phyloP scores from a whole-genome alignment of 306 rosid genomes.

The Abrus precatorius region DNA sequence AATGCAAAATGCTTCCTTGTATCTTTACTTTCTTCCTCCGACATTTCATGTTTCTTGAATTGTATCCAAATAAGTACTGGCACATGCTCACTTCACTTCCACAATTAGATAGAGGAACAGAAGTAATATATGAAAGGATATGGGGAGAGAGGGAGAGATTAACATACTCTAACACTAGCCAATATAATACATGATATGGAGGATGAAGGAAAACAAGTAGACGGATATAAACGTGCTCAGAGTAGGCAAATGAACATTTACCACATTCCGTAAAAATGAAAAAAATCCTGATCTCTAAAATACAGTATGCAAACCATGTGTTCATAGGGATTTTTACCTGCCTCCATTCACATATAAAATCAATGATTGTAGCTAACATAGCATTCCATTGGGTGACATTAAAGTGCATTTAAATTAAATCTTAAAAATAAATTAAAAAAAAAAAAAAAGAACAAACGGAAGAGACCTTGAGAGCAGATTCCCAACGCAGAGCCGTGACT shows the following conservation, averaged over 20 bases:
- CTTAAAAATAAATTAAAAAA: background rate
- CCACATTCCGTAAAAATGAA: background rate
- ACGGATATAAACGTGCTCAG: background rate
- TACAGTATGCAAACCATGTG: background rate
- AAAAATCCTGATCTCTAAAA: background rate
- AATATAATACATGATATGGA: constrained; percentile 4
- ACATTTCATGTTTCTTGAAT: constrained; percentile 13
- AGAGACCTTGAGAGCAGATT: constrained; percentile 90
- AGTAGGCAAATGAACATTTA: background rate
- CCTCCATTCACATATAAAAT: background rate
- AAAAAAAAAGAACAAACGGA: background rate
- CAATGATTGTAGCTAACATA: too few relatives aligned
- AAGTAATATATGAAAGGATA: constrained; percentile 9
- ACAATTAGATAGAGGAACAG: background rate
- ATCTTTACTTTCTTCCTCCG: constrained; percentile 26
- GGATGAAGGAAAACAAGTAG: background rate
- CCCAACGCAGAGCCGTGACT: constrained; percentile 82
- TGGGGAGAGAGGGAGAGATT: background rate
- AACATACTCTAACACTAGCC: background rate
- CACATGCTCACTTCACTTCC: constrained; percentile 23
- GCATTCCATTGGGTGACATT: too few relatives aligned
- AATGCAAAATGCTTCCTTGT: constrained; percentile 18
- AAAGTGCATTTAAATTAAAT: background rate
- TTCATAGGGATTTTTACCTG: background rate
- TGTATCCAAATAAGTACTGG: background rate